Evolutionary conservation across 2,329 filamentous ascomycete genomes (phyloP).

Genomic region (Clarireedia monteithiana): DNA sequence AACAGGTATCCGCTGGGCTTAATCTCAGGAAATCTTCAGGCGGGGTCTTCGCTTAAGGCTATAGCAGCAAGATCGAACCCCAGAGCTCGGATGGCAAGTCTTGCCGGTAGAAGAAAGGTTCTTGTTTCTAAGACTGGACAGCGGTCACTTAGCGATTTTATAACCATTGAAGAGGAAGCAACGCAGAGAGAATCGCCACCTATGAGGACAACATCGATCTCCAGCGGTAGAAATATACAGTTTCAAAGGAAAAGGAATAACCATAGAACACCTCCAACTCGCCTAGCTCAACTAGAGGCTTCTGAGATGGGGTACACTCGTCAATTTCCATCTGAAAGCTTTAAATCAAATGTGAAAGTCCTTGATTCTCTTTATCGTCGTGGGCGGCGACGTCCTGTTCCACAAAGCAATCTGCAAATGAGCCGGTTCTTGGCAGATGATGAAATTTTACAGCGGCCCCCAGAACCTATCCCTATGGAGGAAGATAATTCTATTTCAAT

Average conservation of each 20-base stretch:
- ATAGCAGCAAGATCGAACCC: background rate
- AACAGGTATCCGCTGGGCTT: constrained; percentile 12
- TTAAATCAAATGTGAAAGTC: constrained; percentile 43
- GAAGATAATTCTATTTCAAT: background rate
- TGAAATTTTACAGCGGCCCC: constrained; percentile 11
- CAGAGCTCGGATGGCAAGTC: background rate
- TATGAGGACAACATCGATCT: background rate
- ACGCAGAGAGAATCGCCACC: background rate
- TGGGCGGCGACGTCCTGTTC: constrained; percentile 27
- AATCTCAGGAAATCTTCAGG: constrained; percentile 20
- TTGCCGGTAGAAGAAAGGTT: constrained; percentile 13
- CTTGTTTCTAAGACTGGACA: constrained; percentile 18
- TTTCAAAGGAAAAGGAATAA: constrained; percentile 7
- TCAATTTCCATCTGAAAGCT: constrained; percentile 31
- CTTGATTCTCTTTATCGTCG: constrained; percentile 48
- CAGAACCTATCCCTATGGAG: background rate
- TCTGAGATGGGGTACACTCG: constrained; percentile 31
- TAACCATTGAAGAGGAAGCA: constrained; percentile 16
- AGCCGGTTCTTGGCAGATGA: constrained; percentile 31
- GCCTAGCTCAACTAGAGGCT: constrained; percentile 51
- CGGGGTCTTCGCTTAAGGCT: constrained; percentile 2
- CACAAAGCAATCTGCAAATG: constrained; percentile 29
- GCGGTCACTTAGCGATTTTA: constrained; percentile 27
- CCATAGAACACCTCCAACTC: constrained; percentile 16
- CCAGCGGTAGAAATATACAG: background rate